A percentile compares a stretch with the other conserved stretches of the same genome.
phyloP scores from a whole-genome alignment of 352 stramenopile genomes.

The Pythium dissotocum region DNA sequence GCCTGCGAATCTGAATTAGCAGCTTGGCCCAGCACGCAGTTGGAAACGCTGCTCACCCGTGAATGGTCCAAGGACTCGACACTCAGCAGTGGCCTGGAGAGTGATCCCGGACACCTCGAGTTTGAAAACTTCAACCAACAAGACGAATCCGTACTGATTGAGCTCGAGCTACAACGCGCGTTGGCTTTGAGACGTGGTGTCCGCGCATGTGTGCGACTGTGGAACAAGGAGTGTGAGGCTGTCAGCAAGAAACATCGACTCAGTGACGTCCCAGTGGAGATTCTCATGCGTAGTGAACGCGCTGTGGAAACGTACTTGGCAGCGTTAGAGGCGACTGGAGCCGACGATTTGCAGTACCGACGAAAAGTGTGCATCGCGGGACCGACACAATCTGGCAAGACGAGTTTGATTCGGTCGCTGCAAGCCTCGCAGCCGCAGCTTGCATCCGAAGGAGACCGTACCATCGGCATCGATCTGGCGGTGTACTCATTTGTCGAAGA shows the following conservation, averaged over 20 bases:
- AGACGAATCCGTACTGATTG: not conserved
- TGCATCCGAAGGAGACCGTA: not conserved
- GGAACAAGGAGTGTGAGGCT: not conserved
- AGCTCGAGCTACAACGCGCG: not conserved
- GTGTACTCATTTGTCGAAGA: constrained; percentile 23
- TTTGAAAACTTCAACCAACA: not conserved
- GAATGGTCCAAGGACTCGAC: constrained; percentile 18
- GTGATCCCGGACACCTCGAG: not conserved
- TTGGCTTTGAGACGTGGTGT: constrained; percentile 4
- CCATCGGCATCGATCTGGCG: not conserved
- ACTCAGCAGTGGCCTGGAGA: constrained; percentile 11
- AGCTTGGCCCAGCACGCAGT: not conserved
- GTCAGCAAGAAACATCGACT: not conserved
- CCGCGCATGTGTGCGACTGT: constrained; percentile 1
- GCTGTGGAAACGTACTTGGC: constrained; percentile 22
- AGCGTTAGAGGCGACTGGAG: not conserved
- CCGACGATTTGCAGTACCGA: constrained; percentile 17
- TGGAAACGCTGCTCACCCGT: constrained; percentile 2
- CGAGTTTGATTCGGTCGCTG: not conserved
- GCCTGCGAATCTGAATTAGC: not conserved
- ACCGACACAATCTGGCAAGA: not conserved
- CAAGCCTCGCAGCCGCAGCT: not conserved
- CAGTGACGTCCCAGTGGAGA: constrained; percentile 10
- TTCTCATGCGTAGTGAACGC: constrained; percentile 16
- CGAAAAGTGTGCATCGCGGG: not conserved